Evolutionary conservation across 768 basidiomycete genomes (phyloP), one percentile per base, ranked within the genome.

Genomic region (Neoboletus brunneissimus): DNA sequence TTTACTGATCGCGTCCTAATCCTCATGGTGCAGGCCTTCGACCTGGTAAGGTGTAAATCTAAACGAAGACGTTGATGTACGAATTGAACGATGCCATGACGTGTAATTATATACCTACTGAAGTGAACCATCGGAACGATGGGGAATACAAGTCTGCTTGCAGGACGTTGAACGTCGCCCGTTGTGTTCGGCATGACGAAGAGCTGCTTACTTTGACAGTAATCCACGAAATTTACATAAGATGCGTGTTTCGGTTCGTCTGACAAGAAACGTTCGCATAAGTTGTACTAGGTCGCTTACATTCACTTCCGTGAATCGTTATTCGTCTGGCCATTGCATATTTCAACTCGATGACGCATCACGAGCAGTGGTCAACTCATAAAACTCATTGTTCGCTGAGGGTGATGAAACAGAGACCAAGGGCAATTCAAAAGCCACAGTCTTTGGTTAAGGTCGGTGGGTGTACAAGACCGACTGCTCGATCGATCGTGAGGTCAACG

Each of bases 11-110:
- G 6, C 12, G 4, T 37, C 10, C 49, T 55, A 3, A 56, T 41
- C 38, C 2, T 27, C 8, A 37, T 25, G 11, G 5, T 43, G 8
- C 31, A 66, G 64, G 38, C 64, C 64, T 5, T 52, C 48, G 42
- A 61, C 12, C 12, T 65, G 64, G 64, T 65, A 45, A 54, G 11
- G 29, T 20, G 20, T 18, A 15, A 23, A 37, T 34, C 12, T 13
- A 16, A 29, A 22, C 15, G 16, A 20, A 20, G 15, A 16, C 34
- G 3, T 32, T 6, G 37, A 15, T 43, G 42, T 40, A 40, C 16
- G 34, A 31, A 25, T 22, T 13, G 22, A 22, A 38, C 18, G 29
- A 32, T 32, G 32, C 20, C 40, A 23, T 27, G 6, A 23, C 27
- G 6, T 44, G 31, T 57, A 45, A 34, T 42, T 20, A 59, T 52